phyloP scores from a whole-genome alignment of 495 filamentous ascomycete species.

The Penicillium atrosanguineum region DNA sequence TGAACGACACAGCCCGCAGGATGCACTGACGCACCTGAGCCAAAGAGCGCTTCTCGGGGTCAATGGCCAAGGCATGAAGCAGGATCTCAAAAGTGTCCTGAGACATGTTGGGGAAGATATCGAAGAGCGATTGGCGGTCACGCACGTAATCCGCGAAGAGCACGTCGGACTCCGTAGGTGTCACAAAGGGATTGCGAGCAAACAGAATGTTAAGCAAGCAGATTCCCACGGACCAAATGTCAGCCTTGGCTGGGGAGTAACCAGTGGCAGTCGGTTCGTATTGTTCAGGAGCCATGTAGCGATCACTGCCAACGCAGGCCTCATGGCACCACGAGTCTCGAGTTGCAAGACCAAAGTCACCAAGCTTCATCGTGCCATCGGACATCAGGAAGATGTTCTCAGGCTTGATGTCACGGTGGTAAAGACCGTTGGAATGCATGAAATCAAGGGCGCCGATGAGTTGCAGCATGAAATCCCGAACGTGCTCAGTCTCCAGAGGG shows the following conservation, averaged over 20 bases:
- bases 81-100: conserved; percentile 95
- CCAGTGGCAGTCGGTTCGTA: conserved; percentile 82
- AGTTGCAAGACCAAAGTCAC: conserved; percentile 92
- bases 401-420: conserved; percentile 98
- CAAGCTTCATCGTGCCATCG: conserved; percentile 87
- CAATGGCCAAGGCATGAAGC: conserved; percentile 79
- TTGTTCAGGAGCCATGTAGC: conserved; percentile 98
- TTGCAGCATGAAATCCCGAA: conserved; percentile 94
- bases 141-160: conserved; percentile 88
- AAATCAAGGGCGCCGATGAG: conserved; percentile 85
- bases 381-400: conserved; percentile 96
- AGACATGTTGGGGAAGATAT: conserved; percentile 98
- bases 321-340: conserved; percentile 84
- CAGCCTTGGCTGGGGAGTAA: conserved; percentile 90
- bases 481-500: conserved; percentile 91
- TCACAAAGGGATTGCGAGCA: conserved; percentile 89
- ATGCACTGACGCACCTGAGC: conserved; percentile 72
- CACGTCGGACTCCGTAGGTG: conserved; percentile 79
- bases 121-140: conserved; percentile 92
- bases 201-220: conserved; percentile 95
- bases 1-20: conserved; percentile 80
- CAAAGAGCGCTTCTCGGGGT: conserved; percentile 86
- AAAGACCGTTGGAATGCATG: conserved; percentile 87
- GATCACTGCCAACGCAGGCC: conserved; percentile 90
- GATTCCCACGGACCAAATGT: conserved; percentile 95